Base-by-base conservation (phyloP, 1,284 basidiomycete genomes). In the Ustilago lituana region DNA sequence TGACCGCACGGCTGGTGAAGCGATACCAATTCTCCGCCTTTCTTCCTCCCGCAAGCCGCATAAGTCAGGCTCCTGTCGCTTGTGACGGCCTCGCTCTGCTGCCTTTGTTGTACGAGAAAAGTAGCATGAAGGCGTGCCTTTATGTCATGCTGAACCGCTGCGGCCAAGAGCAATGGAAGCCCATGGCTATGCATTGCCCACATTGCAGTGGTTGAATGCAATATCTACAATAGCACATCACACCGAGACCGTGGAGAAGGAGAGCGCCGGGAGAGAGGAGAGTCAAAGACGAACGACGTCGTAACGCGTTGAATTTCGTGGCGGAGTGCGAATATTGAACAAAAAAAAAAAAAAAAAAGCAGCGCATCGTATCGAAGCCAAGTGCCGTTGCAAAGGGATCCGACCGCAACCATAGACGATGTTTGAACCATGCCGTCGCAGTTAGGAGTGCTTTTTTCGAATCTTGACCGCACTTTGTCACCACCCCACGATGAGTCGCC, bases 241-340 rank as follows among this genome's bases (percentile, higher is more conserved):
- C n/a, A n/a, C n/a, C n/a, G n/a, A n/a, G n/a, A n/a, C n/a, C n/a
- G n/a, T n/a, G n/a, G n/a, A n/a, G n/a, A n/a, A n/a, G n/a, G n/a
- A n/a, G n/a, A n/a, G n/a, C n/a, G n/a, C n/a, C n/a, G n/a, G n/a
- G n/a, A n/a, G n/a, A n/a, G n/a, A n/a, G n/a, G n/a, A n/a, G n/a
- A n/a, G n/a, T n/a, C n/a, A n/a, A n/a, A n/a, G 22, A 15, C 11
- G 11, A 12, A 24, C 31, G 45, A 56, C 38, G 53, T 43, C 53
- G 38, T n/a, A 43, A 26, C 45, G 53, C 53, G 45, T 36, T 43
- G 23, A 29, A 37, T 20, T 50, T 12, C 15, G 20, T 12, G 36
- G 43, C 52, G 41, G 52, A 44, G 44, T 10, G 37, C 26, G 29
- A 54, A 54, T 19, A 5, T 31, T n/a, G n/a, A n/a, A n/a, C n/a